A percentile compares a stretch with the other conserved stretches of the same genome.
Evolutionary conservation across 257 asterid genomes (phyloP).

Genomic region (Capsicum rhomboideum): DNA sequence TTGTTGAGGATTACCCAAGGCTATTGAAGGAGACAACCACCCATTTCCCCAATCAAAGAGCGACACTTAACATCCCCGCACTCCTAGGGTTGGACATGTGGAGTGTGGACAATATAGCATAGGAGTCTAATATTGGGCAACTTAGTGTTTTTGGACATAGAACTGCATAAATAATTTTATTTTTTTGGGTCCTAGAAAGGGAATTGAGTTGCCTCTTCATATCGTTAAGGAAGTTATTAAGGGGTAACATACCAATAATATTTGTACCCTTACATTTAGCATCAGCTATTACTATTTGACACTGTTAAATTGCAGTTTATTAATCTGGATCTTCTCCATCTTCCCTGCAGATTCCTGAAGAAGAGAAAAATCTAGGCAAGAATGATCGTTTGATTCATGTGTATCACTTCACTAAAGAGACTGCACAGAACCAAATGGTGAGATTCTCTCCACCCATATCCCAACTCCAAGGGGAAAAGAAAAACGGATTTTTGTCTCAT

Average conservation of each 20-base stretch:
- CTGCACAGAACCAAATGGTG: slow-evolving; percentile 50
- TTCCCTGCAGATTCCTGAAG: slow-evolving; percentile 35
- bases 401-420: slow-evolving; percentile 45
- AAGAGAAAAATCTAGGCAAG: slow-evolving; percentile 34
- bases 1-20: background rate
- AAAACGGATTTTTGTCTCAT: background rate
- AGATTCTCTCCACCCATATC: background rate
- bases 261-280: background rate
- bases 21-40: background rate
- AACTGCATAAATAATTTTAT: background rate
- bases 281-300: background rate
- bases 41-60: background rate
- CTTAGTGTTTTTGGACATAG: background rate
- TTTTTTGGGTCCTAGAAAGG: background rate
- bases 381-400: slow-evolving; percentile 49
- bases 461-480: background rate
- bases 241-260: background rate
- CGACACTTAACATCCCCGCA: background rate
- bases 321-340: background rate
- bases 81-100: background rate
- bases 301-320: background rate
- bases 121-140: background rate
- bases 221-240: background rate
- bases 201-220: background rate
- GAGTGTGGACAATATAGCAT: background rate